Percentiles rank a stretch among this genome's conserved stretches.
Conservation (phyloP, 257 asterid genomes). For the Solanum peruvianum region DNA sequence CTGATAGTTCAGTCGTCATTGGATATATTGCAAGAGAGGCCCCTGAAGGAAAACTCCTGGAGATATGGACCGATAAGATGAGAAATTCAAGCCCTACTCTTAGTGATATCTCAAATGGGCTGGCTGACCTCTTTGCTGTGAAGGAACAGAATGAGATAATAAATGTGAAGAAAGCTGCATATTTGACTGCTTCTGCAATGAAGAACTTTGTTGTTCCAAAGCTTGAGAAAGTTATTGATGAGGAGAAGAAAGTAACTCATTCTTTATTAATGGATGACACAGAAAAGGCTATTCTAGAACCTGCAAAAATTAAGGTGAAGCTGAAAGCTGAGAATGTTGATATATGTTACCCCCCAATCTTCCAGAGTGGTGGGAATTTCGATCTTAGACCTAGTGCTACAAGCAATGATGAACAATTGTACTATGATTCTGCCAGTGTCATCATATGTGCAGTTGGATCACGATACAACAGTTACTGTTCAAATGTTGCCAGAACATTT, state of each 20-base stretch:
- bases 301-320: slow-evolving; percentile 19
- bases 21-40: slow-evolving; percentile 14
- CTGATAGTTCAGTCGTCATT: slow-evolving; percentile 1
- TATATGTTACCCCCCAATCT: slow-evolving; percentile 19
- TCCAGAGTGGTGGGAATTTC: slow-evolving; percentile 19
- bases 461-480: slow-evolving; percentile 17
- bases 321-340: slow-evolving; percentile 21
- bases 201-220: slow-evolving; percentile 20
- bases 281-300: slow-evolving; percentile 18
- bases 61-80: slow-evolving; percentile 8
- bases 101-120: slow-evolving; percentile 10
- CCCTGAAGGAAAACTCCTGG: slow-evolving; percentile 18
- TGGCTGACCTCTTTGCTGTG: slow-evolving; percentile 11
- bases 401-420: slow-evolving; percentile 12
- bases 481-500: slow-evolving; percentile 18
- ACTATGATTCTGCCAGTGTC: slow-evolving; percentile 20
- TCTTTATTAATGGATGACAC: slow-evolving; percentile 21
- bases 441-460: slow-evolving; percentile 21
- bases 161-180: slow-evolving; percentile 21
- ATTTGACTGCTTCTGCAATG: slow-evolving; percentile 14
- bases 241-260: slow-evolving; percentile 15
- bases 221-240: slow-evolving; percentile 17
- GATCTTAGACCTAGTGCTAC: slow-evolving; percentile 21
- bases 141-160: slow-evolving; percentile 12
- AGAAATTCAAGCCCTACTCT: slow-evolving; percentile 3